Conservation (phyloP, 345 rosid species). For the Camelina laxa region DNA sequence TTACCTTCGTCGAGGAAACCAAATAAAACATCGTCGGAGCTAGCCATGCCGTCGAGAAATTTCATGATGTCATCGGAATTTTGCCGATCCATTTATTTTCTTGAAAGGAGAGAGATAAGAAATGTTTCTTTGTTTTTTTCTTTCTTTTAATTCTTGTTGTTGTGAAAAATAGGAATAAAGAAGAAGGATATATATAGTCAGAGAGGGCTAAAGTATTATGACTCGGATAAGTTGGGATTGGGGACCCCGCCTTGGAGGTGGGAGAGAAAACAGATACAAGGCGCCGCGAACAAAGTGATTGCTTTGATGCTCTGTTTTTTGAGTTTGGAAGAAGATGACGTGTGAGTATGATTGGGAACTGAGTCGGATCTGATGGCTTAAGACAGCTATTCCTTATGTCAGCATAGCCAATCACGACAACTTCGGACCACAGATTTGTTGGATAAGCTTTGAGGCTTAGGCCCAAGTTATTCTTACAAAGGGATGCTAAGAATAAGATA, state of each 20-base stretch:
- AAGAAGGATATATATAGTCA: constrained; percentile 38
- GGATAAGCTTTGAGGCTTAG: no score
- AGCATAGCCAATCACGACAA: constrained; percentile 43
- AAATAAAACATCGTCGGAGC: constrained; percentile 62
- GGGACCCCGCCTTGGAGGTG: constrained; percentile 43
- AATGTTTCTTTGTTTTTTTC: background rate
- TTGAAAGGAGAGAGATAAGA: background rate
- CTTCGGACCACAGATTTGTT: background rate
- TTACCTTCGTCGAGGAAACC: constrained; percentile 58
- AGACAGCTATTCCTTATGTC: constrained; percentile 59
- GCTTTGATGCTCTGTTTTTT: constrained; percentile 15
- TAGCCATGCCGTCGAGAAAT: constrained; percentile 61
- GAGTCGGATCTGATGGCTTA: constrained; percentile 1
- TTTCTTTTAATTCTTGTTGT: background rate
- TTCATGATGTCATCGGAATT: constrained; percentile 55
- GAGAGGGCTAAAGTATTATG: constrained; percentile 1
- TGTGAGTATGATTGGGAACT: constrained; percentile 43
- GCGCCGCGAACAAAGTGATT: constrained; percentile 54
- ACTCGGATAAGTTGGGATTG: constrained; percentile 10
- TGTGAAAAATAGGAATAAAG: constrained; percentile 3
- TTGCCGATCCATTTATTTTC: constrained; percentile 38
- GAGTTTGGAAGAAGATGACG: constrained; percentile 33
- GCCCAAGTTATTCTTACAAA: no score
- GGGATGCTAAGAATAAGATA: no score
- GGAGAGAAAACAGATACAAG: constrained; percentile 55